Evolutionary conservation across 306 rosid species (phyloP).

Genomic region (Cucumis cinereus): DNA sequence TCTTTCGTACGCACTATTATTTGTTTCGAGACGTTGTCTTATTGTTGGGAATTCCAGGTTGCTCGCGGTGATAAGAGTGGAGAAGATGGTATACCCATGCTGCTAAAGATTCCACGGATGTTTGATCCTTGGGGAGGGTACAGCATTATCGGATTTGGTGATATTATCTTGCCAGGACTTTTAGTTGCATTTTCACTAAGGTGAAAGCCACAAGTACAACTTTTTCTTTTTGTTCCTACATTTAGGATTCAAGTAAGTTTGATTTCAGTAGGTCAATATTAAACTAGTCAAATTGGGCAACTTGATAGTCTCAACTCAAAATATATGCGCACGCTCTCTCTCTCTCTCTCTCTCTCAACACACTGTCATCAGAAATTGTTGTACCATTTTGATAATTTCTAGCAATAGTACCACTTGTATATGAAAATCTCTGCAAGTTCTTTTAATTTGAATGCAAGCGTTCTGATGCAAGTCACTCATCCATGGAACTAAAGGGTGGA

Average conservation of each 20-base stretch:
- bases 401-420: background rate
- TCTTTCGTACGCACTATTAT: background rate
- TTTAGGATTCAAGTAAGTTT: background rate
- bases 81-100: conserved; percentile 98
- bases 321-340: background rate
- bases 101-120: conserved; percentile 89
- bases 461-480: background rate
- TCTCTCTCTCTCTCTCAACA: background rate
- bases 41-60: conserved; percentile 35
- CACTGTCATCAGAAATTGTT: background rate
- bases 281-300: background rate
- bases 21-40: background rate
- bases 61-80: conserved; percentile 98
- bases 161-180: conserved; percentile 91
- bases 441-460: background rate
- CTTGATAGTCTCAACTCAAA: background rate
- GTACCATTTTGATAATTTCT: background rate
- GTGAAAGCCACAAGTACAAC: conserved; percentile 23
- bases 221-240: background rate
- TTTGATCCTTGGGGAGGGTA: conserved; percentile 99
- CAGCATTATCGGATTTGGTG: conserved; percentile 96
- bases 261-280: background rate
- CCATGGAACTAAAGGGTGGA: conserved; percentile 10
- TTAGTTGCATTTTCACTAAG: conserved; percentile 90
- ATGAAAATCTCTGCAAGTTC: background rate